Conservation (phyloP, 495 filamentous ascomycete genomes). For the Xylaria grammica region DNA sequence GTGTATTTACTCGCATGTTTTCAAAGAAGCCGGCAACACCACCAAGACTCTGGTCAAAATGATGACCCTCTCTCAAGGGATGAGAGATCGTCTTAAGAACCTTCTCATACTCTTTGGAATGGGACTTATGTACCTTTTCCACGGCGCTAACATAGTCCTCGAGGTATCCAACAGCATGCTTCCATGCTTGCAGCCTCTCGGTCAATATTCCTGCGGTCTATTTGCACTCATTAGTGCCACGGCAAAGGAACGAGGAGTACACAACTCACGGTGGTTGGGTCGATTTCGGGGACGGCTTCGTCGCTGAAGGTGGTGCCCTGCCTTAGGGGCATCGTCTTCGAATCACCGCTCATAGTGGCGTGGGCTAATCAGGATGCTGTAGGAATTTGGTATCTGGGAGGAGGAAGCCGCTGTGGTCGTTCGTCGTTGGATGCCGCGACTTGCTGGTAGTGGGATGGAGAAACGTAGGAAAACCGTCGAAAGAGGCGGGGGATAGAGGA, state of each 20-base stretch:
- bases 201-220: constrained; percentile 78
- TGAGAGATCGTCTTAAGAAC: constrained; percentile 89
- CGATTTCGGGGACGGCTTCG: constrained; percentile 73
- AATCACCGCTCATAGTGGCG: constrained; percentile 40
- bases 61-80: constrained; percentile 83
- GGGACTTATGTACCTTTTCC: constrained; percentile 80
- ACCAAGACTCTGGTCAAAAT: constrained; percentile 86
- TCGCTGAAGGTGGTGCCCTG: constrained; percentile 60
- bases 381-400: neutral
- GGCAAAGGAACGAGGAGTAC: constrained; percentile 10
- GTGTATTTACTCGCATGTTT: constrained; percentile 88
- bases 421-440: neutral
- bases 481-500: neutral
- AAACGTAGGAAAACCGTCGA: neutral
- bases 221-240: constrained; percentile 17
- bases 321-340: constrained; percentile 58
- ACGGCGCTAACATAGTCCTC: constrained; percentile 85
- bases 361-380: neutral
- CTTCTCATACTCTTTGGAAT: constrained; percentile 95
- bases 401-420: neutral
- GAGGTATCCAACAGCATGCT: constrained; percentile 87
- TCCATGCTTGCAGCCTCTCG: constrained; percentile 90
- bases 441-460: neutral
- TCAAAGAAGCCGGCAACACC: constrained; percentile 90
- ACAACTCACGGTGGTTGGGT: constrained; percentile 73